Conservation (phyloP, 768 basidiomycete genomes). For the Termitomyces sp. region DNA sequence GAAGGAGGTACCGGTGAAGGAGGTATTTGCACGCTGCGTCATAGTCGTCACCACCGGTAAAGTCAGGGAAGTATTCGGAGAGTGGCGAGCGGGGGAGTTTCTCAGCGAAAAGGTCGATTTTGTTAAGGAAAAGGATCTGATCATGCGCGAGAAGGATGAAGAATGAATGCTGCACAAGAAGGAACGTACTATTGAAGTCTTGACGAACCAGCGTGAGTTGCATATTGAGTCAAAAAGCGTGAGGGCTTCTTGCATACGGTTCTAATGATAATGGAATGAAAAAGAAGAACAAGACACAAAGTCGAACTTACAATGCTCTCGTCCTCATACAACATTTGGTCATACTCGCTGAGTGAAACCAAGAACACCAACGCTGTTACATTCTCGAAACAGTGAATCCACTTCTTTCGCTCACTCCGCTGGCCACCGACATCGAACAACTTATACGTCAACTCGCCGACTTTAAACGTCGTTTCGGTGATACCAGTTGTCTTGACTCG, state of each 20-base stretch:
- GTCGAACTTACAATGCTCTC: slow-evolving; percentile 74
- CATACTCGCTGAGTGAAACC: slow-evolving; percentile 15
- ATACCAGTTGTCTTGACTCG: slow-evolving; percentile 98
- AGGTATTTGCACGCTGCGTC: slow-evolving; percentile 84
- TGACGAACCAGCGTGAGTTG: slow-evolving; percentile 95
- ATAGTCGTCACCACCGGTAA: slow-evolving; percentile 78
- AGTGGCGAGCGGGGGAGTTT: slow-evolving; percentile 86
- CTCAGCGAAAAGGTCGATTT: slow-evolving; percentile 94
- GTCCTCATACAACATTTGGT: slow-evolving; percentile 8
- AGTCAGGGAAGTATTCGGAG: slow-evolving; percentile 89
- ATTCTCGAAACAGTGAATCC: slow-evolving; percentile 6
- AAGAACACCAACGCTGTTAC: neutral
- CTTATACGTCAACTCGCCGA: slow-evolving; percentile 91
- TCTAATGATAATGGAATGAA: slow-evolving; percentile 38
- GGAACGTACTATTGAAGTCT: slow-evolving; percentile 82
- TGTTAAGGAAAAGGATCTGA: slow-evolving; percentile 92
- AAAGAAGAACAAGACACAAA: neutral
- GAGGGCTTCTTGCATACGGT: slow-evolving; percentile 96
- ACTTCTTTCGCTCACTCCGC: neutral
- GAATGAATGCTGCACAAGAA: neutral
- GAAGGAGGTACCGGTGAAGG: slow-evolving; percentile 36
- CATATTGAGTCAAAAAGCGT: slow-evolving; percentile 98
- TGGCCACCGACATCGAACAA: slow-evolving; percentile 8
- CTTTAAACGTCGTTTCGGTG: slow-evolving; percentile 93
- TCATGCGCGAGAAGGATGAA: neutral